These are phyloP conservation scores for Termitomyces sp. DNA, from an alignment of 768 basidiomycete species.

Conservation along the genomic window DNA sequence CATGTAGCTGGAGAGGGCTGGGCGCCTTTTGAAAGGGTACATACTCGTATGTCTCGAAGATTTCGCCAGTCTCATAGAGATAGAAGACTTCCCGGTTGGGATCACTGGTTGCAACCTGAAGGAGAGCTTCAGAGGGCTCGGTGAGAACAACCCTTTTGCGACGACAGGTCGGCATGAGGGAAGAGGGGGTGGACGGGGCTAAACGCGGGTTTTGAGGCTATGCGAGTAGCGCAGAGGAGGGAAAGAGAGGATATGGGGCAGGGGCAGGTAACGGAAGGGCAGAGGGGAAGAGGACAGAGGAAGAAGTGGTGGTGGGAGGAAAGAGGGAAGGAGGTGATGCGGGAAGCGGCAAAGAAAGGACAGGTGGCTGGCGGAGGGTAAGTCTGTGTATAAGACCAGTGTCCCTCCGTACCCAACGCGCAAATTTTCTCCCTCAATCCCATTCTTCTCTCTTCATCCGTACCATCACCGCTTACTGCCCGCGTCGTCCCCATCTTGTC, in stretches of 20 bases:
- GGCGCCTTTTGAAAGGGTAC: constrained; percentile 30
- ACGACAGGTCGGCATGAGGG: constrained; percentile 78
- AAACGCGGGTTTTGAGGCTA: constrained; percentile 15
- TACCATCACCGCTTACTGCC: not conserved
- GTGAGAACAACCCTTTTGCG: constrained; percentile 89
- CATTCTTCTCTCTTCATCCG: constrained; percentile 17
- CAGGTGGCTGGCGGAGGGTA: constrained; percentile 59
- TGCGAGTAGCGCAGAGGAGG: constrained; percentile 12
- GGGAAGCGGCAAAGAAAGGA: constrained; percentile 56
- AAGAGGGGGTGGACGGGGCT: constrained; percentile 12
- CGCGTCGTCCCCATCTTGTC: not conserved
- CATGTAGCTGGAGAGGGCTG: constrained; percentile 17
- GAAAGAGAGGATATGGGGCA: constrained; percentile 9
- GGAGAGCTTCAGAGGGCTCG: constrained; percentile 68
- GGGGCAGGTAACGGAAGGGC: constrained; percentile 7
- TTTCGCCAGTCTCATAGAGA: constrained; percentile 92
- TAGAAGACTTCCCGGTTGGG: constrained; percentile 80
- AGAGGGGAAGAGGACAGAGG: constrained; percentile 14
- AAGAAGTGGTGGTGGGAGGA: constrained; percentile 21
- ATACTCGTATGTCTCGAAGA: constrained; percentile 95
- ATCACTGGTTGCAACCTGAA: constrained; percentile 58
- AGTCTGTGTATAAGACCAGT: constrained; percentile 30
- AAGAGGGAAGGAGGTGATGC: constrained; percentile 39
- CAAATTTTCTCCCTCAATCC: constrained; percentile 4
- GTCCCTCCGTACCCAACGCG: constrained; percentile 10